Conservation (phyloP, 73 alveolate genomes). For the Paramecium sexaurelia region DNA sequence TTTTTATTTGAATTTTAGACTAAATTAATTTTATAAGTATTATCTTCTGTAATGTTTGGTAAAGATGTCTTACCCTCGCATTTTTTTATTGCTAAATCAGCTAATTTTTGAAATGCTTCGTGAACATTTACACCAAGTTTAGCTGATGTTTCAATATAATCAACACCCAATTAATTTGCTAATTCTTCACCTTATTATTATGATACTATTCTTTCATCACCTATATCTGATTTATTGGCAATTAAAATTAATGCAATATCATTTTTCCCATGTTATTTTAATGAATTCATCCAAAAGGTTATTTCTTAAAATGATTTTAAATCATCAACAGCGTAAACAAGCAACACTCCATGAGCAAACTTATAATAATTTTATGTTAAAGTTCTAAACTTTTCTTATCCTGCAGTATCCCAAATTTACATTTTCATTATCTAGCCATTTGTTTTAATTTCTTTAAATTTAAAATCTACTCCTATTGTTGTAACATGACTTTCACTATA, state of each 20-base stretch:
- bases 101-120: slow-evolving; percentile 66
- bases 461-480: neutral
- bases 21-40: neutral
- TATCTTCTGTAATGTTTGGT: neutral
- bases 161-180: slow-evolving; percentile 75
- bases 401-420: slow-evolving; percentile 63
- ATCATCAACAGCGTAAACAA: slow-evolving; percentile 60
- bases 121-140: slow-evolving; percentile 81
- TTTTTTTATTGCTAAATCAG: neutral
- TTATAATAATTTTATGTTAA: slow-evolving; percentile 67
- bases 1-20: neutral
- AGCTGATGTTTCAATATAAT: slow-evolving; percentile 88
- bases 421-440: slow-evolving; percentile 32
- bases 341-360: slow-evolving; percentile 66
- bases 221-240: slow-evolving; percentile 70
- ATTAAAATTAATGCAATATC: slow-evolving; percentile 49
- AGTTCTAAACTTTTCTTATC: slow-evolving; percentile 62
- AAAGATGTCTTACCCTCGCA: neutral
- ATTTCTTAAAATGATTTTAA: slow-evolving; percentile 63
- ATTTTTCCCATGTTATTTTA: slow-evolving; percentile 15
- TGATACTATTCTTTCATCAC: slow-evolving; percentile 58
- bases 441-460: slow-evolving; percentile 3
- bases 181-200: slow-evolving; percentile 74
- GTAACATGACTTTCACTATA: neutral
- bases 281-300: slow-evolving; percentile 61